Base-by-base conservation (phyloP, 352 stramenopile genomes). In the Aphanomyces astaci region DNA sequence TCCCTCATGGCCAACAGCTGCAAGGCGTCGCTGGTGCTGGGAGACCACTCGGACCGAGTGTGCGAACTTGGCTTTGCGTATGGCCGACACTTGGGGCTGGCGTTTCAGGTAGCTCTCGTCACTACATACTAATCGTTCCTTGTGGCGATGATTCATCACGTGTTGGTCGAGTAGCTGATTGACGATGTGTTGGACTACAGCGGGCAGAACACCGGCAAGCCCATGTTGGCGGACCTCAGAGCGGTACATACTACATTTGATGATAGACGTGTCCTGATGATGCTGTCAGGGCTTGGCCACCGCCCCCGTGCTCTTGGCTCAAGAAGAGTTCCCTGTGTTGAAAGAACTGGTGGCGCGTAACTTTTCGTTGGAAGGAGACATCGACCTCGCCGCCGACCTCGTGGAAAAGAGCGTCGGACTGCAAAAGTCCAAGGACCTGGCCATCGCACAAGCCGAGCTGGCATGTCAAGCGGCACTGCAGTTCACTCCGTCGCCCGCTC, bases 151-250 rank as follows among this genome's bases (percentile, higher is more conserved):
- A n/a, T n/a, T n/a, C n/a, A n/a, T n/a, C n/a, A 55, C 63, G 53
- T 70, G 48, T 33, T 45, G 22, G 2, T 53, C 51, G 46, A 62
- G 49, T 63, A 92, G 85, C 75, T 98, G 56, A 96, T 99, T 56
- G 97, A 99, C 76, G 97, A 99, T 75, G 94, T 98, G 33, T 82
- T 99, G 46, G 97, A 99, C 81, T 99, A 98, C 79, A 89, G 98
- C 73, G 96, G 96, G 49, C 89, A 85, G 67, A 77, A 95, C 55
- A 87, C 82, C 15, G 96, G 96, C 66, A 99, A 99, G 75, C 96
- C 96, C 33, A 79, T 97, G 28, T 78, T 98, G 72, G 90, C 92
- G 43, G 96, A 99, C 74, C 83, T 99, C 24, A 97, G 89, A 71
- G 86, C 82, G n/a, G 25, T 54, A 72, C 55, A n/a, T n/a, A 51